Evolutionary conservation across 805 yeast species (phyloP).

Genomic region (Priceomyces fermenticarens): DNA sequence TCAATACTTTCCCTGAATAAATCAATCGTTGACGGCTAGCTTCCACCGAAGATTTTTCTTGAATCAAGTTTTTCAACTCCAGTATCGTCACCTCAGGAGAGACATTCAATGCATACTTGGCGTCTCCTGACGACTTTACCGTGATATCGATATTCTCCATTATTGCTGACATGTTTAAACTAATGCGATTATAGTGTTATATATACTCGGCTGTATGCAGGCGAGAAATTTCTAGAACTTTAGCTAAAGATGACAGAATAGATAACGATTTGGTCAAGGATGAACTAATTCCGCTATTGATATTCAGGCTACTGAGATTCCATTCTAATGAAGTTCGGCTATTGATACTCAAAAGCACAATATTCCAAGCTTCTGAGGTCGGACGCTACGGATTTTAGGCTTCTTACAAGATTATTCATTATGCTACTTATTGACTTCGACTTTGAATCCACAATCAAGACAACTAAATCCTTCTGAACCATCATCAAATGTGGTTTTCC

Average conservation of each 20-base stretch:
- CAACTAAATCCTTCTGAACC: conserved; percentile 39
- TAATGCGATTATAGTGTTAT: background rate
- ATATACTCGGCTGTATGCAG: background rate
- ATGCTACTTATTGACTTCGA: conserved; percentile 31
- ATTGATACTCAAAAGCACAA: too few species aligned
- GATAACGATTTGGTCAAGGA: too few species aligned
- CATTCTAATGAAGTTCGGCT: too few species aligned
- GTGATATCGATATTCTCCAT: conserved; percentile 27
- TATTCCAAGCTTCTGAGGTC: too few species aligned
- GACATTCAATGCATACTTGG: conserved; percentile 67
- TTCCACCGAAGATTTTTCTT: conserved; percentile 61
- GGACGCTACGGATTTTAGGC: too few species aligned
- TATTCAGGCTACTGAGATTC: too few species aligned
- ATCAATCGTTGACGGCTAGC: conserved; percentile 83
- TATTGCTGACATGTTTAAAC: conserved; percentile 13
- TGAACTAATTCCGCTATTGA: too few species aligned
- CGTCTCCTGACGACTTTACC: conserved; percentile 64
- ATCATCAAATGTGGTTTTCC: conserved; percentile 41
- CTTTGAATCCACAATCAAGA: conserved; percentile 41
- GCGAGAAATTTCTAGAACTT: conserved; percentile 4
- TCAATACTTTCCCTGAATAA: conserved; percentile 90
- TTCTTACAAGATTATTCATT: background rate
- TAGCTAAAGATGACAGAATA: too few species aligned
- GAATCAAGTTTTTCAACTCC: conserved; percentile 66
- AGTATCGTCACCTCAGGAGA: conserved; percentile 54